phyloP scores from a whole-genome alignment of 139 green algal species.

The Eudorina sp. region DNA sequence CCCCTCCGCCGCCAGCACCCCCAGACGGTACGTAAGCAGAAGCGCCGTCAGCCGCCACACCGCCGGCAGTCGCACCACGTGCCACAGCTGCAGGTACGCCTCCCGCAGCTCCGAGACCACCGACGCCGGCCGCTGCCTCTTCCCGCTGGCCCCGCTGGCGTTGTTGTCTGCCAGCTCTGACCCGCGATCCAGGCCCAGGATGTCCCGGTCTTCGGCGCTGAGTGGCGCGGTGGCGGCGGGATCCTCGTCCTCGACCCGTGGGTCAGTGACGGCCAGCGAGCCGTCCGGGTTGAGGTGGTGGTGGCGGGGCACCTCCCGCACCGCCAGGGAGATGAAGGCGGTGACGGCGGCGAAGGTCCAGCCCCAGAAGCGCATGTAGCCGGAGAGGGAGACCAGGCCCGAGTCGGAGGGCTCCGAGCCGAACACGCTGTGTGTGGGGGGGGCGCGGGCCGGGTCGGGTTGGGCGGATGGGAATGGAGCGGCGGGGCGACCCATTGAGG shows the following conservation, averaged over 20 bases:
- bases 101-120: slow-evolving; percentile 47
- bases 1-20: slow-evolving; percentile 80
- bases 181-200: not conserved
- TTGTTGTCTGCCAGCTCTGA: too few relatives aligned
- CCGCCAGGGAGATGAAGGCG: slow-evolving; percentile 68
- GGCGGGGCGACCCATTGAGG: too few relatives aligned
- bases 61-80: slow-evolving; percentile 74
- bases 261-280: not conserved
- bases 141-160: not conserved
- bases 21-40: slow-evolving; percentile 83
- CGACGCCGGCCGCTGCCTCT: not conserved
- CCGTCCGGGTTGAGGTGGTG: slow-evolving; percentile 11
- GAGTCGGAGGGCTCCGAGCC: slow-evolving; percentile 28
- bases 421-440: slow-evolving; percentile 48
- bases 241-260: not conserved
- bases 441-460: too few relatives aligned
- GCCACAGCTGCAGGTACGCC: slow-evolving; percentile 66
- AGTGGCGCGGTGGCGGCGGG: not conserved
- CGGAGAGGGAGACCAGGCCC: slow-evolving; percentile 74
- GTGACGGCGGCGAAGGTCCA: slow-evolving; percentile 82
- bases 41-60: slow-evolving; percentile 80
- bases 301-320: slow-evolving; percentile 55
- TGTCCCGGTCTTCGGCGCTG: slow-evolving; percentile 5
- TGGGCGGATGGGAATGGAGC: too few relatives aligned
- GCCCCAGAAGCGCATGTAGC: slow-evolving; percentile 92